Conservation (phyloP, 805 yeast genomes). For the Suhomyces emberorum region DNA sequence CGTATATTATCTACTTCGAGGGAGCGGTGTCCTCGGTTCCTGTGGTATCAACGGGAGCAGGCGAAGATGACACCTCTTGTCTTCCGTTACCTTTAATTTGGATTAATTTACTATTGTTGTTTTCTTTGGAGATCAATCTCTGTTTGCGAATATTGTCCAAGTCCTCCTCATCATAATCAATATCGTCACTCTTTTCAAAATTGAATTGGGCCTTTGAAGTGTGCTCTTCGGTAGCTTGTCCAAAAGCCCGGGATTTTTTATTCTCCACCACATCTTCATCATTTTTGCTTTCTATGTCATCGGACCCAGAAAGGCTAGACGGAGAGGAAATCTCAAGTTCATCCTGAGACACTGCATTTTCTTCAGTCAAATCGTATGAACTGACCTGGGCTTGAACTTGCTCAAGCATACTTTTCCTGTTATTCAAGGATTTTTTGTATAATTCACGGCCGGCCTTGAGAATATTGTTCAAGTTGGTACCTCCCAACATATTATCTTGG, state of each 20-base stretch:
- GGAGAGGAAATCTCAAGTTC: background rate
- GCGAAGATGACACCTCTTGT: constrained; percentile 21
- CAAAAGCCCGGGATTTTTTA: constrained; percentile 7
- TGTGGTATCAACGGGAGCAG: constrained; percentile 6
- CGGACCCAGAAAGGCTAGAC: no score
- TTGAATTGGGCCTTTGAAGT: constrained; percentile 10
- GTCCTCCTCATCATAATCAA: constrained; percentile 12
- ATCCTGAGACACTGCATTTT: constrained; percentile 5
- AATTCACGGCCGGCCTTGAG: constrained; percentile 38
- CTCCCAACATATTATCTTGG: constrained; percentile 40
- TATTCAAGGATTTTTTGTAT: constrained; percentile 13
- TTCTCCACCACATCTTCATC: constrained; percentile 1
- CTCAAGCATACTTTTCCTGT: constrained; percentile 12
- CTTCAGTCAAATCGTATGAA: constrained; percentile 7
- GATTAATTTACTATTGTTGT: constrained; percentile 19
- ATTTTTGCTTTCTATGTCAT: background rate
- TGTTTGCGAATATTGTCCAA: constrained; percentile 22
- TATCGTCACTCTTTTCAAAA: constrained; percentile 10
- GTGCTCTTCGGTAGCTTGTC: background rate
- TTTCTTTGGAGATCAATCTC: constrained; percentile 22
- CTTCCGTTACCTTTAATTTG: constrained; percentile 23
- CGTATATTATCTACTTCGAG: no score
- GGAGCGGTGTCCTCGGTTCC: no score
- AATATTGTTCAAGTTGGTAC: constrained; percentile 39
- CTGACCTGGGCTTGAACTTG: constrained; percentile 15